Percentiles rank a stretch among this genome's conserved stretches.
These are phyloP conservation scores for Amylocystis lapponica DNA, from an alignment of 768 basidiomycete species.

Conservation along the genomic window DNA sequence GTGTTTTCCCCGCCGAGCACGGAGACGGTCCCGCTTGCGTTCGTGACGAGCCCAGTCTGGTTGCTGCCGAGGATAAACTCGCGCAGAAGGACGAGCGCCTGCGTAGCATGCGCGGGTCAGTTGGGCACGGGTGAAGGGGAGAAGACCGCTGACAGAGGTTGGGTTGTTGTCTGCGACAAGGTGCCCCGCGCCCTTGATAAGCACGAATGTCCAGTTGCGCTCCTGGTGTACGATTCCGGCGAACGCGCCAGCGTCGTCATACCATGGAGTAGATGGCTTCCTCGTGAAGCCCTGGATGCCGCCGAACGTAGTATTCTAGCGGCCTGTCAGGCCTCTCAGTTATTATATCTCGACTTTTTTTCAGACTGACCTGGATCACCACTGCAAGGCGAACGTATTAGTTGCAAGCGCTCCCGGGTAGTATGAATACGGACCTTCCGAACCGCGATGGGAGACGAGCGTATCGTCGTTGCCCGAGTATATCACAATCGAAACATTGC, in stretches of 20 bases:
- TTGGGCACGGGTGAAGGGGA: no score
- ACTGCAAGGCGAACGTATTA: slow-evolving; percentile 1
- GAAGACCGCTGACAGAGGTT: no score
- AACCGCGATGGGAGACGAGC: slow-evolving; percentile 55
- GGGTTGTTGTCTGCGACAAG: slow-evolving; percentile 33
- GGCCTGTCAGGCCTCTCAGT: no score
- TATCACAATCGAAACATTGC: slow-evolving; percentile 46
- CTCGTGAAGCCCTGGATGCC: slow-evolving; percentile 71
- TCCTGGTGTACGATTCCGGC: slow-evolving; percentile 74
- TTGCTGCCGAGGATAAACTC: slow-evolving; percentile 67
- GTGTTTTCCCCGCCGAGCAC: slow-evolving; percentile 49
- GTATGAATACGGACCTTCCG: slow-evolving; percentile 42
- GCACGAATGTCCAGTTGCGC: slow-evolving; percentile 47
- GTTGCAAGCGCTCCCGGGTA: not conserved
- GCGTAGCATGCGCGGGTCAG: no score
- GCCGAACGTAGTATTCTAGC: slow-evolving; percentile 78
- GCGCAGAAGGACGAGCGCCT: slow-evolving; percentile 36
- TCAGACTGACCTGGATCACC: slow-evolving; percentile 45
- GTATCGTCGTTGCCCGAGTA: slow-evolving; percentile 69
- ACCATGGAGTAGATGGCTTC: slow-evolving; percentile 64
- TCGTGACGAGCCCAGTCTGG: slow-evolving; percentile 48
- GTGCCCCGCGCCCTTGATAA: slow-evolving; percentile 35
- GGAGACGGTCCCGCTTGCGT: slow-evolving; percentile 16
- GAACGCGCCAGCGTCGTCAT: slow-evolving; percentile 48
- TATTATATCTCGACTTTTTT: no score